A percentile compares a stretch with the other conserved stretches of the same genome.
Evolutionary conservation across 805 yeast species (phyloP).

Genomic region (Candida orba): DNA sequence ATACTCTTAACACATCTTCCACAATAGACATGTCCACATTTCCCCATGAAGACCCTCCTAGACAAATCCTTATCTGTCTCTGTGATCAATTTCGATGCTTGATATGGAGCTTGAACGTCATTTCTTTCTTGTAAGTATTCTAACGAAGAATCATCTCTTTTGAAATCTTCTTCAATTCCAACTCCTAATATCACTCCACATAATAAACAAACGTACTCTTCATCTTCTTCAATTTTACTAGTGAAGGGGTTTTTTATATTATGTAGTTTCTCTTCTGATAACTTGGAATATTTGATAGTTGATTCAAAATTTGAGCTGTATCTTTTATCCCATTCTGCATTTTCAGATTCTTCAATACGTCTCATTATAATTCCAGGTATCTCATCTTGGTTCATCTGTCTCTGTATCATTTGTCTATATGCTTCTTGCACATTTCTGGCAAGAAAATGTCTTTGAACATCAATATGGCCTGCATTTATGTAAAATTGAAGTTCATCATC

Average conservation of each 20-base stretch:
- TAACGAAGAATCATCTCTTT: constrained; percentile 27
- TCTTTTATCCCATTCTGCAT: constrained; percentile 11
- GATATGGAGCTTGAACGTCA: constrained; percentile 59
- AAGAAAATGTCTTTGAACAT: too few species aligned
- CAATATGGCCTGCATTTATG: too few species aligned
- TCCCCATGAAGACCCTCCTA: constrained; percentile 53
- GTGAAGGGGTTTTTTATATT: constrained; percentile 15
- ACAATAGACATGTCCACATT: constrained; percentile 83
- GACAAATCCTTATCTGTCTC: constrained; percentile 54
- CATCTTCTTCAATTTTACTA: constrained; percentile 25
- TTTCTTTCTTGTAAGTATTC: constrained; percentile 26
- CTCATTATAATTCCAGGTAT: constrained; percentile 11
- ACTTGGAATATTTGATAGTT: not conserved
- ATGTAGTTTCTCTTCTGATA: not conserved
- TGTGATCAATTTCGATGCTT: constrained; percentile 41
- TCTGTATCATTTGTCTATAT: too few species aligned
- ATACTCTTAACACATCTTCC: constrained; percentile 75
- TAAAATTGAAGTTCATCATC: not conserved
- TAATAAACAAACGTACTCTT: constrained; percentile 47
- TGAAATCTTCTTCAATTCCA: constrained; percentile 55
- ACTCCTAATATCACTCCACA: constrained; percentile 71
- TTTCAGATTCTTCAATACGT: constrained; percentile 15
- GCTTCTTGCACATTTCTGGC: too few species aligned
- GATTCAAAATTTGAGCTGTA: constrained; percentile 8
- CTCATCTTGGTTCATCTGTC: constrained; percentile 2